Evolutionary conservation across 257 asterid genomes (phyloP).

Genomic region (Jacaranda copaia): DNA sequence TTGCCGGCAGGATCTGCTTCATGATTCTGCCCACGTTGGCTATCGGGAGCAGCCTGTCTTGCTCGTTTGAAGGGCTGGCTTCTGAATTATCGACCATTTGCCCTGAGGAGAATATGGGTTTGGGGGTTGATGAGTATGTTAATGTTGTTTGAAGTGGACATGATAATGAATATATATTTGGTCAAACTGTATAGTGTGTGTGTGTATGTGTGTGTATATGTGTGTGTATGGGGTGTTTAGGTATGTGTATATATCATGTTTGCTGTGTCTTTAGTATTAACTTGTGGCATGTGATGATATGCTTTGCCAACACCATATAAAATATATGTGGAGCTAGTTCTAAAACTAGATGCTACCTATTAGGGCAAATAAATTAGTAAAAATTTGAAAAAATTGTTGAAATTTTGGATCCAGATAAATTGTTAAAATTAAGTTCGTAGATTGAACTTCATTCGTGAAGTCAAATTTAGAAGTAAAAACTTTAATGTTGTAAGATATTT

Average conservation of each 20-base stretch:
- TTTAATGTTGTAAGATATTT: too few relatives aligned
- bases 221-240: not conserved
- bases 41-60: slow-evolving; percentile 63
- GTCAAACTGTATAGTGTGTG: slow-evolving; percentile 34
- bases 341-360: not conserved
- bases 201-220: not conserved
- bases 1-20: slow-evolving; percentile 68
- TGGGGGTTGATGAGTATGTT: not conserved
- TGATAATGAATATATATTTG: slow-evolving; percentile 11
- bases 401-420: too few relatives aligned
- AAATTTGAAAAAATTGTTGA: too few relatives aligned
- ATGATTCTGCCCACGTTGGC: slow-evolving; percentile 85
- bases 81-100: slow-evolving; percentile 50
- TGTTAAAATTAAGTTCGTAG: too few relatives aligned
- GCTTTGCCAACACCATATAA: slow-evolving; percentile 39
- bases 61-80: slow-evolving; percentile 44
- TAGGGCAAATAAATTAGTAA: not conserved
- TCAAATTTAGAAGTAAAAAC: too few relatives aligned
- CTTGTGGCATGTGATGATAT: slow-evolving; percentile 39
- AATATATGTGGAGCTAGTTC: slow-evolving; percentile 6
- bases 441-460: too few relatives aligned
- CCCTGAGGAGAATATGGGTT: slow-evolving; percentile 26
- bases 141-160: slow-evolving; percentile 42
- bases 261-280: slow-evolving; percentile 37
- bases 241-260: slow-evolving; percentile 27